These are phyloP conservation scores for Talaromyces amestolkiae DNA, from an alignment of 2,329 filamentous ascomycete genomes.

Conservation along the genomic window DNA sequence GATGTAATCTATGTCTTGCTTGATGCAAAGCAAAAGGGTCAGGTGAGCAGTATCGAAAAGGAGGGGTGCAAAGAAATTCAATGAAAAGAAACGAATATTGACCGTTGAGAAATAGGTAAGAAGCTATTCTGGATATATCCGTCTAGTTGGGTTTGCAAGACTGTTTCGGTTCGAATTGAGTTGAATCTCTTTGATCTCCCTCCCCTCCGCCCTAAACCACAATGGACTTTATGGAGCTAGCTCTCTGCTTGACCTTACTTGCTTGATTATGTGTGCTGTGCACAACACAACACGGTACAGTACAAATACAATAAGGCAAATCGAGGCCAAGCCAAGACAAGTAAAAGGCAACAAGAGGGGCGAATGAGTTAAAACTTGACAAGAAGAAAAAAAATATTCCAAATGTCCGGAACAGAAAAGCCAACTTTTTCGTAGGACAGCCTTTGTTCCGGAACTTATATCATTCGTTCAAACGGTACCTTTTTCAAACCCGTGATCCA, in stretches of 20 bases:
- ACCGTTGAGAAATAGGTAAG: background rate
- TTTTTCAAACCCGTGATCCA: constrained; percentile 11
- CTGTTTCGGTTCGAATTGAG: background rate
- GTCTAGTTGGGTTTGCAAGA: background rate
- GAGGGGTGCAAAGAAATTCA: background rate
- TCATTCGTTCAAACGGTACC: constrained; percentile 4
- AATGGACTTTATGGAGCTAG: constrained; percentile 19
- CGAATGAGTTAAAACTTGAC: background rate
- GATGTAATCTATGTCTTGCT: constrained; percentile 17
- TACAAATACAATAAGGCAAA: constrained; percentile 4
- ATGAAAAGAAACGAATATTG: constrained; percentile 1
- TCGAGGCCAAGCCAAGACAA: background rate
- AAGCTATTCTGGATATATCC: constrained; percentile 4
- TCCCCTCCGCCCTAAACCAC: constrained; percentile 8
- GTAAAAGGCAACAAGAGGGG: background rate
- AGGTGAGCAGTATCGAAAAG: background rate
- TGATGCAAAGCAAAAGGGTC: background rate
- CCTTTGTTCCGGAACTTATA: constrained; percentile 17
- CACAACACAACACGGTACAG: background rate
- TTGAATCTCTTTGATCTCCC: constrained; percentile 15
- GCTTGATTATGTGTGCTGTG: background rate
- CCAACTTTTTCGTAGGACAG: background rate
- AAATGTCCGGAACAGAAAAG: background rate
- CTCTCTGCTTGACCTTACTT: background rate
- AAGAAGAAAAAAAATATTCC: background rate